Percentiles rank a stretch among this genome's conserved stretches.
Conservation (phyloP, 2,329 filamentous ascomycete species). For the Lachnum nothofagi region DNA sequence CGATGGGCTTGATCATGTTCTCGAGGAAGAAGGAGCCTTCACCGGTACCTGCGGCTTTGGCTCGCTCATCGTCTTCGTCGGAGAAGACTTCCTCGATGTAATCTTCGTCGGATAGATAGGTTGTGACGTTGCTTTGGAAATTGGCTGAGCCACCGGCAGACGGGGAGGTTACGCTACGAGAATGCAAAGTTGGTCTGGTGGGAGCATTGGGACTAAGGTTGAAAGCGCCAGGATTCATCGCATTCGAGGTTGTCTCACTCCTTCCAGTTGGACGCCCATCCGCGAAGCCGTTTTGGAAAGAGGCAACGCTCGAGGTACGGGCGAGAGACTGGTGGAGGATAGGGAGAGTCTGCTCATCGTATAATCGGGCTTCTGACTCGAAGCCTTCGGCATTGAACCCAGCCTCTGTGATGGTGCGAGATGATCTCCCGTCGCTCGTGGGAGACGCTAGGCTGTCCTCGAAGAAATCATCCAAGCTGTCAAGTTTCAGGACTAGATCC, state of each 20-base stretch:
- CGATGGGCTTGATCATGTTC: constrained; percentile 55
- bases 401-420: constrained; percentile 58
- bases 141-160: constrained; percentile 46
- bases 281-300: constrained; percentile 83
- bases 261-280: constrained; percentile 59
- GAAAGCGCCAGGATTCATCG: constrained; percentile 60
- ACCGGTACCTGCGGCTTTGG: constrained; percentile 11
- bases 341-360: constrained; percentile 88
- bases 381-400: constrained; percentile 61
- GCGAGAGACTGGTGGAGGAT: constrained; percentile 78
- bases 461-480: constrained; percentile 78
- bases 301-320: constrained; percentile 62
- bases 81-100: constrained; percentile 68
- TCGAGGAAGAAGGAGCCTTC: constrained; percentile 51
- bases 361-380: constrained; percentile 74
- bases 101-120: constrained; percentile 74
- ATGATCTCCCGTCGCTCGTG: constrained; percentile 55
- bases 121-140: constrained; percentile 51
- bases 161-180: constrained; percentile 80
- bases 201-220: constrained; percentile 36
- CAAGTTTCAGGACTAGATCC: constrained; percentile 75
- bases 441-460: constrained; percentile 58
- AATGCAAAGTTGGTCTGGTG: constrained; percentile 65
- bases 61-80: constrained; percentile 61
- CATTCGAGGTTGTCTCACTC: constrained; percentile 54